Evolutionary conservation across 2,329 filamentous ascomycete species (phyloP), one percentile per base, ranked within the genome.

Genomic region (Fusarium staphyleae): DNA sequence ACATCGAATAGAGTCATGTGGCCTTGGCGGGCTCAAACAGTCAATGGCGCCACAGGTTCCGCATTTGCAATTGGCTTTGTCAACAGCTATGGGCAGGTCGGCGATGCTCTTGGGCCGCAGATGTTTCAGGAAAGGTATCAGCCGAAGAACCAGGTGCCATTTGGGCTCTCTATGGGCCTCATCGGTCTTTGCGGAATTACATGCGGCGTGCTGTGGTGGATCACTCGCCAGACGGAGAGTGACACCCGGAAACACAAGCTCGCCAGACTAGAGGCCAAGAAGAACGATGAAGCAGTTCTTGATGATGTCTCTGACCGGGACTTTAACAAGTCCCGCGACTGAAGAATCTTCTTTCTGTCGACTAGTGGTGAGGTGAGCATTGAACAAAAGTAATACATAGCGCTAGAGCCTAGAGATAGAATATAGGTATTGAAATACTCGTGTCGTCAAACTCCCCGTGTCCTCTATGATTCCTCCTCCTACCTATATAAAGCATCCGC

Each of bases 231-330:
- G 30, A 77, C 76, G 2, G 78, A 80, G 57, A 63, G 69, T 3
- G 75, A 79, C 24, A 81, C 78, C 15, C 70, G 78, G 14, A 71
- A 65, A 48, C 58, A 79, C 39, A 80, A 80, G 67, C 60, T 72
- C 19, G 73, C 73, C 9, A 73, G 75, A 35, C 54, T 78, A 4
- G 70, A 66, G 10, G 78, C 78, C 1, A 71, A 73, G 32, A 75
- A 72, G 59, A 70, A 69, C 13, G 72, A 73, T 1, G 69, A 78
- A 59, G 69, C 73, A 0, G 72, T 80, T 4, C 60, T 80, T 57
- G 73, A 78, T 45, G 77, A 78, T 63, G 70, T 79, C 18, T 72
- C 64, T 9, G 66, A 68, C 35, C 56, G 55, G 1, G 62, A 68
- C 22, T 43, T 65, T 36, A 36, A 47, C 22, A 34, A 44, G 35